phyloP scores from a whole-genome alignment of 169 alveolate genomes.

The Theileria orientalis region DNA sequence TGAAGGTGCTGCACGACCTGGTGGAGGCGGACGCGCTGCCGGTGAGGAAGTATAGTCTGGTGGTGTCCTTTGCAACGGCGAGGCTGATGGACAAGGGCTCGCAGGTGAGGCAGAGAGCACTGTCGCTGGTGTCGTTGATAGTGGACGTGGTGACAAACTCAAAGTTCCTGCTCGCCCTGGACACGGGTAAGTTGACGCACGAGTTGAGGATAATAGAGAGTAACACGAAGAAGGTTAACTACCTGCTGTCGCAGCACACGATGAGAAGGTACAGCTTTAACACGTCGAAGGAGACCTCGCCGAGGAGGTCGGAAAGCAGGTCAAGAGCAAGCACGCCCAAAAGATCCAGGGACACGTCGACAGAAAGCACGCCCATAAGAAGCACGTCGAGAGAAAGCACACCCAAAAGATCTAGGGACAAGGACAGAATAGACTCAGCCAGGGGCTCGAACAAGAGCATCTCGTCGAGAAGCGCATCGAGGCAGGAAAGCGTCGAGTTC shows the following conservation, averaged over 20 bases:
- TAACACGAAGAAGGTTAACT: conserved; percentile 33
- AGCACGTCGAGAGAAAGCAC: not conserved
- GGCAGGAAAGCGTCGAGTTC: not conserved
- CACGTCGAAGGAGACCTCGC: not conserved
- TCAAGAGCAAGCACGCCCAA: not conserved
- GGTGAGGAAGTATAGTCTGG: conserved; percentile 57
- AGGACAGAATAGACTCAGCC: not conserved
- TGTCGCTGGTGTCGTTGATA: conserved; percentile 64
- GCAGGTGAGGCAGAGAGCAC: conserved; percentile 76
- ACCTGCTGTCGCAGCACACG: not conserved
- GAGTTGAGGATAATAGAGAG: conserved; percentile 48
- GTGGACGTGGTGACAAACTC: conserved; percentile 66
- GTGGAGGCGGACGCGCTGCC: conserved; percentile 74
- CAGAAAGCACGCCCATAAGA: not conserved
- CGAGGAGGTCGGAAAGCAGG: not conserved
- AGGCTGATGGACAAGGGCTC: conserved; percentile 74
- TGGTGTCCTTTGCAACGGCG: conserved; percentile 61
- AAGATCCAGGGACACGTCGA: not conserved
- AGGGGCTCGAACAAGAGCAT: not conserved
- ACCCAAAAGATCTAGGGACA: conserved; percentile 2
- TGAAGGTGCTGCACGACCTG: conserved; percentile 68
- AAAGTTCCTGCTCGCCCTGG: conserved; percentile 58
- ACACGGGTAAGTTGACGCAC: conserved; percentile 41
- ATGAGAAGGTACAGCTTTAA: conserved; percentile 1
- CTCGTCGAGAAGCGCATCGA: no score